Evolutionary conservation across 352 stramenopile species (phyloP).

Genomic region (Phytophthora hibernalis): DNA sequence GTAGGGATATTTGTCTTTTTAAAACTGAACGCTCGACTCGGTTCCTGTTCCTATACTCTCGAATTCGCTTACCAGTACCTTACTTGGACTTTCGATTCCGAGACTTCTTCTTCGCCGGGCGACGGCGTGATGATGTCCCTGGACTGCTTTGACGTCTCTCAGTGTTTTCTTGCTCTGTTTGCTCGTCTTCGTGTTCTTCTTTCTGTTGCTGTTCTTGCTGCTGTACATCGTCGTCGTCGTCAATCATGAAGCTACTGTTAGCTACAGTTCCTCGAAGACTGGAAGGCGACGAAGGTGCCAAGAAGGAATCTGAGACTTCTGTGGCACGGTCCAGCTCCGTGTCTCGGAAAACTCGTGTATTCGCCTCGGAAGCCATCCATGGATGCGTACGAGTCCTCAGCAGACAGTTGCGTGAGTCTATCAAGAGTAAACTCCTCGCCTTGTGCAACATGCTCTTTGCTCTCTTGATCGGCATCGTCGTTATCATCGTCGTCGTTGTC

Average conservation of each 20-base stretch:
- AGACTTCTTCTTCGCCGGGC: conserved; percentile 36
- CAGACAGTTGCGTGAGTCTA: conserved; percentile 29
- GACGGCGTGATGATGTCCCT: conserved; percentile 14
- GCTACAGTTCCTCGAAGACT: conserved; percentile 13
- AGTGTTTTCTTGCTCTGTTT: conserved; percentile 8
- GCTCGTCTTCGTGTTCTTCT: conserved; percentile 18
- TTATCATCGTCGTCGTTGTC: conserved; percentile 33
- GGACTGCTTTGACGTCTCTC: conserved; percentile 17
- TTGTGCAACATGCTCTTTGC: conserved; percentile 6
- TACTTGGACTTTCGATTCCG: conserved; percentile 31
- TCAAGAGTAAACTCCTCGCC: conserved; percentile 7
- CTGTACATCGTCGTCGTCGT: conserved; percentile 23
- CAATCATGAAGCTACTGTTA: conserved; percentile 32
- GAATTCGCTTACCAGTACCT: neutral
- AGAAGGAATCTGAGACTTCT: conserved; percentile 24
- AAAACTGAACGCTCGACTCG: conserved; percentile 7
- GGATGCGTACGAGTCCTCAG: conserved; percentile 45
- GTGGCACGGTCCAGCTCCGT: conserved; percentile 32
- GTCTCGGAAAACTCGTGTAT: conserved; percentile 41
- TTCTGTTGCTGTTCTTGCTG: conserved; percentile 27
- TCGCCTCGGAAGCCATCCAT: conserved; percentile 16
- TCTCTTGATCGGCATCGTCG: conserved; percentile 31
- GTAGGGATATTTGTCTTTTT: neutral
- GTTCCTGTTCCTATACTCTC: neutral
- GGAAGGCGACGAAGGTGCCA: conserved; percentile 12